Conservation (phyloP, 73 alveolate species). For the Urostyla sp. region DNA sequence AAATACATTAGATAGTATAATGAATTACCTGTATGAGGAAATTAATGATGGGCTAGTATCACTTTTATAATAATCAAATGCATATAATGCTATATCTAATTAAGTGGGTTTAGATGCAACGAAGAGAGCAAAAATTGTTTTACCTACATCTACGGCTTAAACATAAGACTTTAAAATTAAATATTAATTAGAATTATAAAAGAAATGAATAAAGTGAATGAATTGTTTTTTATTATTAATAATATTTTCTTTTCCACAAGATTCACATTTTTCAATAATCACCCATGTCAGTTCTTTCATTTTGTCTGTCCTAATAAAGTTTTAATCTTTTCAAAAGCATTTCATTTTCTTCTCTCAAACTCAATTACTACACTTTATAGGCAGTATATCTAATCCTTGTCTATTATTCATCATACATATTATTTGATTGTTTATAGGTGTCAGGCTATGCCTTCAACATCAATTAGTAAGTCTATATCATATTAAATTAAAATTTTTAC, state of each 20-base stretch:
- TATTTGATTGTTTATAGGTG: not conserved
- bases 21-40: not conserved
- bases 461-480: conserved; percentile 4
- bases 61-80: not conserved
- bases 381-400: conserved; percentile 31
- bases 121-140: not conserved
- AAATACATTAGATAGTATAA: not conserved
- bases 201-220: too few species aligned
- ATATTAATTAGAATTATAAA: too few species aligned
- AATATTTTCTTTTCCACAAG: not conserved
- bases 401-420: not conserved
- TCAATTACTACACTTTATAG: not conserved
- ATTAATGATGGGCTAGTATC: not conserved
- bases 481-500: not conserved
- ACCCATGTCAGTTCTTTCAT: not conserved
- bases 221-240: too few species aligned
- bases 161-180: too few species aligned
- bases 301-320: not conserved
- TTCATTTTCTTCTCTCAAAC: conserved; percentile 15
- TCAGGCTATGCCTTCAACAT: conserved; percentile 22
- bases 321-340: conserved; percentile 36
- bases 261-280: not conserved
- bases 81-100: not conserved
- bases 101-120: not conserved
- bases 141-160: not conserved